Conservation (phyloP, 2,329 filamentous ascomycete species). For the Colletotrichum sp. region DNA sequence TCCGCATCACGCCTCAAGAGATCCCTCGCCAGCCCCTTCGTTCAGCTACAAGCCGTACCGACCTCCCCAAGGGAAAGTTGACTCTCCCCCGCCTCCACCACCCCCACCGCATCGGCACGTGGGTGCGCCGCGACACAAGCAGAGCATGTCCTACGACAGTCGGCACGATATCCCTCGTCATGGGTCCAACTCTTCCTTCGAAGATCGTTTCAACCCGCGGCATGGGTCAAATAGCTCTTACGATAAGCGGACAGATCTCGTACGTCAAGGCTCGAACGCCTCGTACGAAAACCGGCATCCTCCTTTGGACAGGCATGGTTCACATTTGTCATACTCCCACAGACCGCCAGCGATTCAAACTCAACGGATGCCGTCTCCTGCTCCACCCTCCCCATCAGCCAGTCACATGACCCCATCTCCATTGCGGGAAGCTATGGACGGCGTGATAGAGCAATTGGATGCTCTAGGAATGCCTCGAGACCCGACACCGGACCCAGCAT, state of each 20-base stretch:
- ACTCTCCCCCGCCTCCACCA: constrained; percentile 78
- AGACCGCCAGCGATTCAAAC: constrained; percentile 53
- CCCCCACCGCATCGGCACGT: constrained; percentile 83
- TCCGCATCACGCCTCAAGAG: constrained; percentile 35
- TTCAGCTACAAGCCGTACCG: constrained; percentile 35
- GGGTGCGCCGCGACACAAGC: constrained; percentile 30
- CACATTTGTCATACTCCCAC: constrained; percentile 38
- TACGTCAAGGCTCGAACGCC: constrained; percentile 33
- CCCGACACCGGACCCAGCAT: constrained; percentile 58
- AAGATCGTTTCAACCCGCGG: constrained; percentile 36
- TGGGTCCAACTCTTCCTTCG: constrained; percentile 43
- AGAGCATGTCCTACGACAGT: constrained; percentile 35
- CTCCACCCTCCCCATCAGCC: constrained; percentile 69
- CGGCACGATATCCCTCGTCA: constrained; percentile 36
- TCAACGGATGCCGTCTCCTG: constrained; percentile 65
- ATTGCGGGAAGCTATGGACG: constrained; percentile 93
- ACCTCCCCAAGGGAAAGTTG: constrained; percentile 39
- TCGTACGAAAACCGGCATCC: constrained; percentile 32
- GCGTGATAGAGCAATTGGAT: constrained; percentile 93
- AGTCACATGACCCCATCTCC: constrained; percentile 86
- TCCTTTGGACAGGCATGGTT: constrained; percentile 40
- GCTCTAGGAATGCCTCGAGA: constrained; percentile 75
- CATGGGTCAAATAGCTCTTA: constrained; percentile 46
- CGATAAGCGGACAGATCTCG: constrained; percentile 35
- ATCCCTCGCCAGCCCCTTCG: constrained; percentile 42